These are phyloP conservation scores for Diospyros kaki DNA, from an alignment of 148 eudicot genomes.

Conservation along the genomic window DNA sequence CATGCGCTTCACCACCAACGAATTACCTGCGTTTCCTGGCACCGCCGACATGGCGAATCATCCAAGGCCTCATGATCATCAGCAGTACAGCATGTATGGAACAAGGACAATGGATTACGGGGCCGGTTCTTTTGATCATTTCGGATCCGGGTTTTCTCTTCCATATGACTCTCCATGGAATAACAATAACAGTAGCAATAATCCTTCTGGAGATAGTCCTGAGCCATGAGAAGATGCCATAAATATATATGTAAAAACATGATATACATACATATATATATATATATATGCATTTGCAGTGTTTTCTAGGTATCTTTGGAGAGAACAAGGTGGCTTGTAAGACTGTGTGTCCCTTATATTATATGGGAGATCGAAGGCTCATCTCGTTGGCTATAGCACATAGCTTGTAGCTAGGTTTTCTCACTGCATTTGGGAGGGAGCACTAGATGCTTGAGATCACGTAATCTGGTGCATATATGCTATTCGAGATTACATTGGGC, in stretches of 20 bases:
- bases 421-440: too few species aligned
- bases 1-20: constrained; percentile 27
- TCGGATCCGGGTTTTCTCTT: background rate
- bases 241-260: background rate
- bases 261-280: background rate
- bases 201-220: constrained; percentile 7
- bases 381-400: background rate
- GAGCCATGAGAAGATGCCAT: constrained; percentile 5
- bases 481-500: too few species aligned
- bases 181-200: background rate
- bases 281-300: background rate
- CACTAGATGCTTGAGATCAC: too few species aligned
- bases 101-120: constrained; percentile 1
- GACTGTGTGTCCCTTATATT: background rate
- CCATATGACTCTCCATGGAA: constrained; percentile 15
- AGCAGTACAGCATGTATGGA: background rate
- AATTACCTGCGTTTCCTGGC: constrained; percentile 4
- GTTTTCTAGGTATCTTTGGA: background rate
- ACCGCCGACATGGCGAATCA: constrained; percentile 5
- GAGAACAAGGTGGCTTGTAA: background rate
- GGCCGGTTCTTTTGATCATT: constrained; percentile 9
- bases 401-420: too few species aligned
- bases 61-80: background rate
- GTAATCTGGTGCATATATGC: too few species aligned
- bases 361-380: background rate